Evolutionary conservation across 1,284 basidiomycete genomes (phyloP).

Genomic region (Crocinoboletus sp.): DNA sequence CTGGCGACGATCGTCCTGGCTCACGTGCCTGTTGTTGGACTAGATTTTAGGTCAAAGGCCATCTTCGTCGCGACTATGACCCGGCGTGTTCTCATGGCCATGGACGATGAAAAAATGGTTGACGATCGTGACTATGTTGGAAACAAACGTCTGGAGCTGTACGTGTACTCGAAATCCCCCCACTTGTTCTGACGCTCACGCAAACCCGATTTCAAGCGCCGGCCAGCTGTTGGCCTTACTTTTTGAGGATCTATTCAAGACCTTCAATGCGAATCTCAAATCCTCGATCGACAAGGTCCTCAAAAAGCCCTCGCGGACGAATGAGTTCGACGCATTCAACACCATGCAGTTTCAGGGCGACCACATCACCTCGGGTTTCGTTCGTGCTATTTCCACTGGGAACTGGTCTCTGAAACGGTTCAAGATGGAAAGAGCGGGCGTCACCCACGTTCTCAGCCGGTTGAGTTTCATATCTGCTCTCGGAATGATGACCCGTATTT

Average conservation of each 20-base stretch:
- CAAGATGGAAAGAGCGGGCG: slow-evolving; percentile 99
- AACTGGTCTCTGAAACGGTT: slow-evolving; percentile 99
- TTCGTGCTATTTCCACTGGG: slow-evolving; percentile 97
- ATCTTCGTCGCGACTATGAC: slow-evolving; percentile 99
- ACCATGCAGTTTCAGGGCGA: slow-evolving; percentile 93
- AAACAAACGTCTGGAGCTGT: slow-evolving; percentile 98
- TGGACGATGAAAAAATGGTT: slow-evolving; percentile 96
- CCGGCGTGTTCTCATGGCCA: slow-evolving; percentile 91
- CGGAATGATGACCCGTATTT: slow-evolving; percentile 99
- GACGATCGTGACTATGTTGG: slow-evolving; percentile 99
- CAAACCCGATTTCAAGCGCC: slow-evolving; percentile 58
- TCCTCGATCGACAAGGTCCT: slow-evolving; percentile 96
- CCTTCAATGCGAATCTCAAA: slow-evolving; percentile 97
- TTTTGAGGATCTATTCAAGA: slow-evolving; percentile 99
- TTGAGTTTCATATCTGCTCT: slow-evolving; percentile 96
- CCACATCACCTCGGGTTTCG: slow-evolving; percentile 94
- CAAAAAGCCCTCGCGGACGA: slow-evolving; percentile 94
- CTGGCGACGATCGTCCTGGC: slow-evolving; percentile 96
- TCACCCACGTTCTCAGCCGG: slow-evolving; percentile 96
- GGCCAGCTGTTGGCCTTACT: slow-evolving; percentile 94
- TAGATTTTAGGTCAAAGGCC: slow-evolving; percentile 94
- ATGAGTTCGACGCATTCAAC: slow-evolving; percentile 94
- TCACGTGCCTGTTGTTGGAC: slow-evolving; percentile 89
- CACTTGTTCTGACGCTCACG: slow-evolving; percentile 12
- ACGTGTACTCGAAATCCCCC: slow-evolving; percentile 31